Evolutionary conservation across 75 land plant species (phyloP), one percentile per base, ranked within the genome.

Genomic region (Gnetum montanum): DNA sequence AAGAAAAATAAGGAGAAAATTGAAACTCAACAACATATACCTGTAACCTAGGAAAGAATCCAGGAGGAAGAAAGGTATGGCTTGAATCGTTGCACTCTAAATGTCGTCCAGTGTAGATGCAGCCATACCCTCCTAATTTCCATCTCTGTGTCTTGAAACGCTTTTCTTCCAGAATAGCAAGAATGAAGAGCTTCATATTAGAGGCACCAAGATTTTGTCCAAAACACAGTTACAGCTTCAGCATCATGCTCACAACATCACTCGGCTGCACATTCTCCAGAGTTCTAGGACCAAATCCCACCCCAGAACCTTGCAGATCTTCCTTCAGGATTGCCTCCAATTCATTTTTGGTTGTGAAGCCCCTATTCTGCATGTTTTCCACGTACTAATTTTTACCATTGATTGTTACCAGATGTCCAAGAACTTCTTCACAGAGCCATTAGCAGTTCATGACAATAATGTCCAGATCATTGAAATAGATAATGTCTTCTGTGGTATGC

Each of bases 391-490:
- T 76, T 44, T 25, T 43, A 11, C 29, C 50, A 18, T 60, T 67
- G 29, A 81, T 41, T 49, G 57, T 74, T 27, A 67, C 43, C 1
- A 85, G 72, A 22, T 49, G 68, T 30, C 80, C 67, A 43, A 86
- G 69, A 10, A 86, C 77, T 18, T 84, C 84, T 11, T 79, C 64
- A 47, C 75, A 79, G 40, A 86, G 83, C 90, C 90, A 86, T 46
- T 79, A 82, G 61, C 74, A 76, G 41, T 86, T 83, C 31, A 83
- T 49, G 37, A 86, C 69, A 12, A 86, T 31, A 46, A 86, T 76
- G 7, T 75, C 91, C 6, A 80, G 73, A 6, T 74, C 81, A 22
- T 86, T 73, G 44, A 84, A 80, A 43, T 64, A 86, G n/a, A 86
- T 80, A 33, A 84, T 66, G 52, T 80, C 80, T 0, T 88, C 88